Percentiles rank a stretch among this genome's conserved stretches.
These are phyloP conservation scores for Allium cepa DNA, from an alignment of 106 monocot genomes.

Conservation along the genomic window DNA sequence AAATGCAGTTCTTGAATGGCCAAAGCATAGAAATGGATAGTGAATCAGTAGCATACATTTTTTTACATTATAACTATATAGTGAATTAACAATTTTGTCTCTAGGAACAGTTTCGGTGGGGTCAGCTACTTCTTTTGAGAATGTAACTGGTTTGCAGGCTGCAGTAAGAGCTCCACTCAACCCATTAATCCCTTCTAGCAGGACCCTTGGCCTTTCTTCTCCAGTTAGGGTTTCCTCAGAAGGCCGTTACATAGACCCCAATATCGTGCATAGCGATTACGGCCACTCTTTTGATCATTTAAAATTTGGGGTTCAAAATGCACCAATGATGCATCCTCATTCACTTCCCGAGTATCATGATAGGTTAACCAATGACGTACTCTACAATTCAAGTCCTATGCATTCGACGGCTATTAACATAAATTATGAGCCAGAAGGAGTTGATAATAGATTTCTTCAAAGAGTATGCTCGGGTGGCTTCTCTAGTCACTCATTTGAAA, in stretches of 20 bases:
- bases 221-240: constrained; percentile 23
- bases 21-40: no score
- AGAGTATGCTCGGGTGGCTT: constrained; percentile 39
- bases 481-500: constrained; percentile 37
- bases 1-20: no score
- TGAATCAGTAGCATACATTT: no score
- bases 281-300: constrained; percentile 49
- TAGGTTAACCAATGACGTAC: constrained; percentile 26
- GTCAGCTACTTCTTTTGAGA: constrained; percentile 32
- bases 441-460: constrained; percentile 35
- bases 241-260: constrained; percentile 19
- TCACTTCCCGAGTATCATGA: constrained; percentile 62
- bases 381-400: constrained; percentile 38
- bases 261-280: constrained; percentile 19
- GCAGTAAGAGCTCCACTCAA: constrained; percentile 27
- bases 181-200: constrained; percentile 36
- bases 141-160: constrained; percentile 32
- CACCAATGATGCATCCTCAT: constrained; percentile 46
- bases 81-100: background rate
- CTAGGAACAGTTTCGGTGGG: constrained; percentile 29
- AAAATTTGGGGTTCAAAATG: constrained; percentile 46
- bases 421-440: constrained; percentile 34
- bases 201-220: constrained; percentile 36
- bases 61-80: background rate
- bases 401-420: constrained; percentile 38